Evolutionary conservation across 148 eudicot species (phyloP).

Genomic region (Vaccinium corymbosum): DNA sequence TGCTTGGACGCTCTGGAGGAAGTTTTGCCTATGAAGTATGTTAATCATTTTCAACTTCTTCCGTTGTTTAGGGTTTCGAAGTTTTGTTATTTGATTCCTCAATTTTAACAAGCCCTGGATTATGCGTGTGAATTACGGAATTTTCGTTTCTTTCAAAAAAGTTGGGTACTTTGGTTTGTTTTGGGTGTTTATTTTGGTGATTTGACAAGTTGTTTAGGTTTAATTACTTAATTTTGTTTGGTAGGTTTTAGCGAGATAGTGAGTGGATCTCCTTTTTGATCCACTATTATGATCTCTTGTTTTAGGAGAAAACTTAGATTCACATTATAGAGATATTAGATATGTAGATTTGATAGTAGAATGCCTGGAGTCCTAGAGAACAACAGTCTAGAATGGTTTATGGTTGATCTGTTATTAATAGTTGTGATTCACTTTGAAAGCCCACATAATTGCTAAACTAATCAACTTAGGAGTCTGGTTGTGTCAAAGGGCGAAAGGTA

Average conservation of each 20-base stretch:
- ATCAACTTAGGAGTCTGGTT: not conserved
- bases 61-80: not conserved
- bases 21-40: conserved; percentile 52
- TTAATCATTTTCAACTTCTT: not conserved
- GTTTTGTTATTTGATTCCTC: not conserved
- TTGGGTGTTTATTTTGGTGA: not conserved
- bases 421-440: not conserved
- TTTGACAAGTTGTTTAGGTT: not conserved
- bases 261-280: not conserved
- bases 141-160: not conserved
- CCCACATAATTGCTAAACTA: not conserved
- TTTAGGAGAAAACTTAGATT: no score
- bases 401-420: not conserved
- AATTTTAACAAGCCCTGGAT: not conserved
- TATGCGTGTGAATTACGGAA: conserved; percentile 2
- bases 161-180: not conserved
- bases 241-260: not conserved
- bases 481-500: not conserved
- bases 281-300: no score
- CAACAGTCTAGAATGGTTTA: not conserved
- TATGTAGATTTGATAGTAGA: not conserved
- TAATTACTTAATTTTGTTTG: not conserved
- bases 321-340: not conserved
- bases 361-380: not conserved
- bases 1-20: conserved; percentile 44